These are phyloP conservation scores for Phaeosphaeria sp. DNA, from an alignment of 2,329 filamentous ascomycete species.

Conservation along the genomic window DNA sequence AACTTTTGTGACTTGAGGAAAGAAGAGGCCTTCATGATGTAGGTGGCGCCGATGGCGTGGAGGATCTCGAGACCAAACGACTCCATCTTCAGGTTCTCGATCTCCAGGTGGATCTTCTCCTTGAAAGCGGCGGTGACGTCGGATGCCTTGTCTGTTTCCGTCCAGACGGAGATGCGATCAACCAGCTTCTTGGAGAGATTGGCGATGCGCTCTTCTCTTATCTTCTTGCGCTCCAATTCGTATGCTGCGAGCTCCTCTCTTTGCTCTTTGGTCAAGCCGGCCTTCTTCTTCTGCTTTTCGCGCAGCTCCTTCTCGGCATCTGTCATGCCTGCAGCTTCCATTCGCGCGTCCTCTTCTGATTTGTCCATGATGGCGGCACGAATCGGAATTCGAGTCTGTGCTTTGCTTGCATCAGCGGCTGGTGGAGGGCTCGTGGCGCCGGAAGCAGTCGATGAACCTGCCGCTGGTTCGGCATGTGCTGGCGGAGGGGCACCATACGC, in stretches of 20 bases:
- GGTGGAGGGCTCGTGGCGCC: conserved; percentile 41
- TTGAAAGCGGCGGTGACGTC: conserved; percentile 91
- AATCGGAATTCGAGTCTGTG: conserved; percentile 69
- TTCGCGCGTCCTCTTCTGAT: conserved; percentile 76
- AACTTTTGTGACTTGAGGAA: conserved; percentile 97
- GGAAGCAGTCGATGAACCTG: conserved; percentile 37
- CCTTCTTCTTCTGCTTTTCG: conserved; percentile 89
- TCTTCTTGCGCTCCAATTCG: conserved; percentile 81
- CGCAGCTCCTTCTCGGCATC: conserved; percentile 78
- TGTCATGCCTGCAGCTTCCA: conserved; percentile 69
- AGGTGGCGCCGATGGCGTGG: conserved; percentile 91
- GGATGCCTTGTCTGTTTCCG: conserved; percentile 87
- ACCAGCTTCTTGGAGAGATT: conserved; percentile 84
- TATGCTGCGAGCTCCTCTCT: conserved; percentile 88
- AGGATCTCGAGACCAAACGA: conserved; percentile 96
- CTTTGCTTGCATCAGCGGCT: conserved; percentile 54
- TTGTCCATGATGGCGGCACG: conserved; percentile 89
- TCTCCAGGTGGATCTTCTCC: conserved; percentile 91
- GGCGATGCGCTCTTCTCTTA: conserved; percentile 88
- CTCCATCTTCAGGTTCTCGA: conserved; percentile 99
- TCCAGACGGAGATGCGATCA: conserved; percentile 92
- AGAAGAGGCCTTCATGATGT: conserved; percentile 83
- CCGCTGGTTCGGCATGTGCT: conserved; percentile 55
- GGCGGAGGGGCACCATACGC: conserved; percentile 48
- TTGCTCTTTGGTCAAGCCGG: conserved; percentile 86